Evolutionary conservation across 2,329 filamentous ascomycete species (phyloP), one percentile per base, ranked within the genome.

Genomic region (Colletotrichum shisoi): DNA sequence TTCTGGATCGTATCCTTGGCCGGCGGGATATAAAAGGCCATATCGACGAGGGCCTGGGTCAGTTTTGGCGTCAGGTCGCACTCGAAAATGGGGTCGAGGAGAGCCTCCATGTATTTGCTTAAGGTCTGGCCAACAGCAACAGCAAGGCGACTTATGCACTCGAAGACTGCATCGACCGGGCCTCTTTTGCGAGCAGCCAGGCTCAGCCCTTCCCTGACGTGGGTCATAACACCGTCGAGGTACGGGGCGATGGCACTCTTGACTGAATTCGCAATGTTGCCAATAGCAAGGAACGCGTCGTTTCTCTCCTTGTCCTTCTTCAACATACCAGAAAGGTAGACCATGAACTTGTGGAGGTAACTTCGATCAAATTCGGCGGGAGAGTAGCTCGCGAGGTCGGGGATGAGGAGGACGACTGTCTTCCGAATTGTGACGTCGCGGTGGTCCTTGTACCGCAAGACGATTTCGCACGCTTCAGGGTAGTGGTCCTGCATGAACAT

Each of bases 401-500:
- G 95, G 60, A 99, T 96, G 63, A 97, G 89, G 61, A 92, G 85
- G 44, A 98, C 92, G 39, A 98, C 91, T 7, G 96, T 96, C 73
- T 91, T 91, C 62, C 94, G 87, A 71, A 98, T 95, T 42, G 93
- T 91, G 4, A 88, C 82, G 72, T 99, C 96, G 61, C 92, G 88
- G 73, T 98, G 93, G 72, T 99, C 95, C 77, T 96, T 96, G 77
- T 96, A 92, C 69, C 91, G 91, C 71, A 94, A 89, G 42, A 97
- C 92, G 70, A 95, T 94, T 70, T 99, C 95, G 76, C 94, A 98
- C 12, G 93, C 90, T 72, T 96, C 92, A 66, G 90, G 88, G 78
- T 98, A 99, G 75, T 94, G 89, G 45, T 94, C 92, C 74, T 97
- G 93, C 95, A 99, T 98, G 78, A 96, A 99, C 94, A 99, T 99